Evolutionary conservation across 805 yeast genomes (phyloP).

Genomic region (Wickerhamomyces subpelliculosus): DNA sequence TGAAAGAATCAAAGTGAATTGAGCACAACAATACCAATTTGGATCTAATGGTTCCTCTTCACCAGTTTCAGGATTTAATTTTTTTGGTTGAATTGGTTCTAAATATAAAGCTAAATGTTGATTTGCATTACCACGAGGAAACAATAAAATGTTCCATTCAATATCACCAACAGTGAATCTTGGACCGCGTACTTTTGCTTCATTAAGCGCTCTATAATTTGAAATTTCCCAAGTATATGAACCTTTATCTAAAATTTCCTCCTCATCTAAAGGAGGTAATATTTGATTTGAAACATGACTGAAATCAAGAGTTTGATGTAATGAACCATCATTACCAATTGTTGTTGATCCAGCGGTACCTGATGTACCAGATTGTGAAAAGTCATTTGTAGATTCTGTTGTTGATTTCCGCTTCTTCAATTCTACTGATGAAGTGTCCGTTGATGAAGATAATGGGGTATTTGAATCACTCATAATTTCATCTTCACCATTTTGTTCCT

Average conservation of each 20-base stretch:
- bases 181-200: slow-evolving; percentile 29
- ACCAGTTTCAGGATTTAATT: slow-evolving; percentile 21
- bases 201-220: slow-evolving; percentile 21
- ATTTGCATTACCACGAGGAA: slow-evolving; percentile 68
- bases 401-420: slow-evolving; percentile 5
- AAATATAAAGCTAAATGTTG: slow-evolving; percentile 65
- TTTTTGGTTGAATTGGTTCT: slow-evolving; percentile 51
- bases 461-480: neutral
- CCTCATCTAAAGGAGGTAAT: slow-evolving; percentile 23
- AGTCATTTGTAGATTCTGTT: too few relatives aligned
- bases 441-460: neutral
- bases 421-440: slow-evolving; percentile 2
- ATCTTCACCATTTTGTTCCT: neutral
- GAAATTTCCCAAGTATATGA: slow-evolving; percentile 33
- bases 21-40: slow-evolving; percentile 87
- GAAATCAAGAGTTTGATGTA: slow-evolving; percentile 12
- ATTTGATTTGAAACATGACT: slow-evolving; percentile 11
- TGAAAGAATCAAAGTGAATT: slow-evolving; percentile 80
- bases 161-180: slow-evolving; percentile 51
- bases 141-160: slow-evolving; percentile 65
- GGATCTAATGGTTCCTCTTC: slow-evolving; percentile 29
- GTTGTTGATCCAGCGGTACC: neutral
- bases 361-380: too few relatives aligned
- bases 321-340: neutral
- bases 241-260: slow-evolving; percentile 23